Conservation (phyloP, 2,329 filamentous ascomycete species). For the Cladophialophora immunda region DNA sequence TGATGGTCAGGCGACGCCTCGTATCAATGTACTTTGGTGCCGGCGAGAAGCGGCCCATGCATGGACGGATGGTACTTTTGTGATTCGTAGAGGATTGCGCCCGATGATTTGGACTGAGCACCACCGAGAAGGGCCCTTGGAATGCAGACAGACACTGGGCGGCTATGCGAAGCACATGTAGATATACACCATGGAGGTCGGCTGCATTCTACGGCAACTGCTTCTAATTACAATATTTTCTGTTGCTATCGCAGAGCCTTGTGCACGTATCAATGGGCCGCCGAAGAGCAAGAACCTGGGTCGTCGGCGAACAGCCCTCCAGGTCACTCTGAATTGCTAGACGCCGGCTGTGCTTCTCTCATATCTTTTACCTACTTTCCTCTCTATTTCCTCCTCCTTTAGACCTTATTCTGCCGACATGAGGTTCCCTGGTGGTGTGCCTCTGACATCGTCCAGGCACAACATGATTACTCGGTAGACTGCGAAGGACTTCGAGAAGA, state of each 20-base stretch:
- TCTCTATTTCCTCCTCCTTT: neutral
- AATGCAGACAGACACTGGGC: neutral
- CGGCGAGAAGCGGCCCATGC: neutral
- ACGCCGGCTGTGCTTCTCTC: neutral
- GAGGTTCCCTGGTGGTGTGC: neutral
- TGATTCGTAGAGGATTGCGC: neutral
- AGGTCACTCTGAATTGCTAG: neutral
- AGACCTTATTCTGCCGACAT: neutral
- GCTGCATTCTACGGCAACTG: neutral
- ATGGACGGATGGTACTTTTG: slow-evolving; percentile 2
- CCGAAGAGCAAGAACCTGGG: too few species aligned
- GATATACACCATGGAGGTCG: neutral
- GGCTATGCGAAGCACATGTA: neutral
- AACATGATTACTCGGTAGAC: neutral
- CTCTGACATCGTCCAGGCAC: neutral
- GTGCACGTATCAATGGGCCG: neutral
- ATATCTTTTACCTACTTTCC: neutral
- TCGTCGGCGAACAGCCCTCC: too few species aligned
- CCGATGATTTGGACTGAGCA: neutral
- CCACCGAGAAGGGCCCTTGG: neutral
- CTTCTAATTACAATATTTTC: neutral
- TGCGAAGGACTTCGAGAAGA: neutral
- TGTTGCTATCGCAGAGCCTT: neutral
- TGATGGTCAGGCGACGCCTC: neutral
- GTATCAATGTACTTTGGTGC: neutral